Percentiles rank a stretch among this genome's conserved stretches.
phyloP scores from a whole-genome alignment of 2,329 filamentous ascomycete species.

The Fusarium sp. region DNA sequence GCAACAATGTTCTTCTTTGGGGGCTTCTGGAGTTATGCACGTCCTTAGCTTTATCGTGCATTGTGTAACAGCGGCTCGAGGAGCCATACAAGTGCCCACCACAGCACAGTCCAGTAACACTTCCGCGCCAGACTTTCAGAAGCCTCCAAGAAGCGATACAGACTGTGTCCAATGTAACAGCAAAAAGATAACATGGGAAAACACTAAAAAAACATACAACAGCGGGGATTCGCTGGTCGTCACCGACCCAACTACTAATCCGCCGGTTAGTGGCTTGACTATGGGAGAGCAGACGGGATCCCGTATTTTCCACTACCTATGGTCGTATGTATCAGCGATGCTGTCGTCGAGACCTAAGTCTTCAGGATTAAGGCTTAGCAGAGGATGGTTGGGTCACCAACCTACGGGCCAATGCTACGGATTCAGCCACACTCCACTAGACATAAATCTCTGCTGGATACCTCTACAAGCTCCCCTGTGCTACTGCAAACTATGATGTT shows the following conservation, averaged over 20 bases:
- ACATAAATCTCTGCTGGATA: neutral
- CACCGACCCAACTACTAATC: constrained; percentile 26
- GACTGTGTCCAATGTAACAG: neutral
- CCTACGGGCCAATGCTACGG: neutral
- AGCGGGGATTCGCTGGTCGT: constrained; percentile 23
- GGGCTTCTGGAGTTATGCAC: no score
- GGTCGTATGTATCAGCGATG: neutral
- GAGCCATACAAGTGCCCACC: neutral
- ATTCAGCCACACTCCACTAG: no score
- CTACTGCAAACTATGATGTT: neutral
- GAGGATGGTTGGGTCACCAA: neutral
- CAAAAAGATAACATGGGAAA: fast-evolving
- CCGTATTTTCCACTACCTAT: constrained; percentile 24
- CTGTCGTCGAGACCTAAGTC: fast-evolving
- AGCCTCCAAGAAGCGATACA: neutral
- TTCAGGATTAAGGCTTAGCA: fast-evolving
- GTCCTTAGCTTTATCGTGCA: no score
- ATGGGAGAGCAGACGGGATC: constrained; percentile 25
- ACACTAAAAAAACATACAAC: constrained; percentile 13
- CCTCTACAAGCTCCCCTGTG: no score
- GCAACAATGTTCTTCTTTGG: fast-evolving
- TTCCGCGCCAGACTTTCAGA: no score
- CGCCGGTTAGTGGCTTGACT: constrained; percentile 23
- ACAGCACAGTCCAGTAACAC: neutral
- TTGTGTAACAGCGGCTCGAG: neutral